A percentile compares a stretch with the other conserved stretches of the same genome.
phyloP scores from a whole-genome alignment of 2,329 filamentous ascomycete genomes.

The Emergomyces africanus region DNA sequence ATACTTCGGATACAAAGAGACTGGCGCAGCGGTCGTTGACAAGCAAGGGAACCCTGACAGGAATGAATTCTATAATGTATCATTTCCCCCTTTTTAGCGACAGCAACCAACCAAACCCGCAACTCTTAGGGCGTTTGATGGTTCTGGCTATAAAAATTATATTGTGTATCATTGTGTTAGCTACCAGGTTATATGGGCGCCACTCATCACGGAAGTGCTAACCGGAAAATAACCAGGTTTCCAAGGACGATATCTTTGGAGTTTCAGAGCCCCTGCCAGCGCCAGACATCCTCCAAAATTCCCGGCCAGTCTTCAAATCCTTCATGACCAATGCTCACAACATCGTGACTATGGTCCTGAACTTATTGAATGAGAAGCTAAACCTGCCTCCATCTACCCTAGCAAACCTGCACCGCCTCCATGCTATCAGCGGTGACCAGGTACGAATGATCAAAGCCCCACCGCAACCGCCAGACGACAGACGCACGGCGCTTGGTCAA shows the following conservation, averaged over 20 bases:
- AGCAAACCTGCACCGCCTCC: slow-evolving; percentile 34
- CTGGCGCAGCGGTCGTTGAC: slow-evolving; percentile 37
- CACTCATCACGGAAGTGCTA: background rate
- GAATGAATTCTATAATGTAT: slow-evolving; percentile 45
- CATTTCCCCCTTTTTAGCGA: background rate
- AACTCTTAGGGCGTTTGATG: background rate
- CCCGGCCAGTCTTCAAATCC: slow-evolving; percentile 25
- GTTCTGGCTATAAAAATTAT: background rate
- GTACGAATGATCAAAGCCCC: slow-evolving; percentile 42
- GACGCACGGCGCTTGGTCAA: slow-evolving; percentile 34
- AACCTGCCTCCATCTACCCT: slow-evolving; percentile 31
- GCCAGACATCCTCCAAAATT: slow-evolving; percentile 28
- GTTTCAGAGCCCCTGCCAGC: slow-evolving; percentile 27
- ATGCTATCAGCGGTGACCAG: slow-evolving; percentile 36
- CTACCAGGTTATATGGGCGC: background rate
- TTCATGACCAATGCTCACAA: slow-evolving; percentile 36
- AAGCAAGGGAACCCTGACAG: slow-evolving; percentile 36
- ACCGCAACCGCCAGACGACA: slow-evolving; percentile 32
- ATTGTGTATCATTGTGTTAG: background rate
- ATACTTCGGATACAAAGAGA: slow-evolving; percentile 43
- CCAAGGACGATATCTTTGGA: slow-evolving; percentile 40
- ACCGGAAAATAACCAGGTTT: slow-evolving; percentile 22
- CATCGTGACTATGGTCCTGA: slow-evolving; percentile 34
- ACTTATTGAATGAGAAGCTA: slow-evolving; percentile 33
- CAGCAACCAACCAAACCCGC: background rate